Base-by-base conservation (phyloP, 352 stramenopile genomes). In the Phytophthora pisi region DNA sequence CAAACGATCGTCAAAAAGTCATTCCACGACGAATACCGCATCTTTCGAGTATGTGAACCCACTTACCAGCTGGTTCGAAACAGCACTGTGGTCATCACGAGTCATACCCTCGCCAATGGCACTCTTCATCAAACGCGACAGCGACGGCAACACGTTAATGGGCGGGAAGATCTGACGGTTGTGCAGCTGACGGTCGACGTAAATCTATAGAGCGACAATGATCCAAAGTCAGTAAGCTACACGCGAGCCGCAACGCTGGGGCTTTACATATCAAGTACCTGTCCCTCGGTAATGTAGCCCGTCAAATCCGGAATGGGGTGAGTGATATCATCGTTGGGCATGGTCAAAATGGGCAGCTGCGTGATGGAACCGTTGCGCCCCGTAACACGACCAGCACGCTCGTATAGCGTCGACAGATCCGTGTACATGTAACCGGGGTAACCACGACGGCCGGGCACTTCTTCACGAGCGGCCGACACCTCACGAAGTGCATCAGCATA, bases 391-490 rank as follows among this genome's bases (percentile, higher is more conserved):
- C 97, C 97, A 56, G 97, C 97, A 72, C 97, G 92, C 86, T 99
- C 97, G 78, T 99, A 99, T 68, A 99, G 98, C 52, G 96, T 99
- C 58, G 96, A 98, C 77, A 99, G 84, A 98, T 99, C 97, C 71
- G 98, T 99, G 89, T 99, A 99, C 98, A 99, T 99, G 84, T 99
- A 99, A 78, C 98, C 98, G 30, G 98, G 98, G 88, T 99, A 99
- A 81, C 97, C 97, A 93, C 98, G 95, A 86, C 97, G 95, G 66
- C 97, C 97, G 49, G 98, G 98, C 61, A 98, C 95, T 92, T 98
- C 95, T 84, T 98, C 94, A 74, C 95, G 88, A 11, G 95, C 94
- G 20, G 95, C 95, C 46, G 92, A 98, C 46, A 98, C 93, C 75
- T 99, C 97, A 92, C 97, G 96, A 77, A 99, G 84, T 45, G 97